Conservation (phyloP, 768 basidiomycete genomes). For the Rhizopogon vesiculosus region DNA sequence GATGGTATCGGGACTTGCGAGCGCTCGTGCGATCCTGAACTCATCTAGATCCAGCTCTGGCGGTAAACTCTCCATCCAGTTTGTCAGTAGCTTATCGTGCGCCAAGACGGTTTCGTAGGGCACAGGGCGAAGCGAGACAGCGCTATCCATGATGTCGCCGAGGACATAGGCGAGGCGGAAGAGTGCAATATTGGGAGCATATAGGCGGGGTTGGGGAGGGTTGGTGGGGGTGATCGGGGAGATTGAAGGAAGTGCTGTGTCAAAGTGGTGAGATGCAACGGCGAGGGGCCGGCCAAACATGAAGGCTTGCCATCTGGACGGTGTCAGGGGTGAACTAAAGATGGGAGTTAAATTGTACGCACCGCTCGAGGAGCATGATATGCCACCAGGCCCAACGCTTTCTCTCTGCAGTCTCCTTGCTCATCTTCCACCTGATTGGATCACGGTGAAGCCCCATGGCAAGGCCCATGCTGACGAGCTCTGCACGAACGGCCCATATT, state of each 20-base stretch:
- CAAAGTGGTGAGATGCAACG: constrained; percentile 79
- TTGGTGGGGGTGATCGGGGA: constrained; percentile 24
- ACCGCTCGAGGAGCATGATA: constrained; percentile 77
- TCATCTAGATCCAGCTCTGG: constrained; percentile 73
- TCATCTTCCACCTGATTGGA: constrained; percentile 75
- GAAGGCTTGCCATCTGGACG: constrained; percentile 77
- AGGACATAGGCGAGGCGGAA: constrained; percentile 75
- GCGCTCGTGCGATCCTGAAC: constrained; percentile 64
- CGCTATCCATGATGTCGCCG: constrained; percentile 83
- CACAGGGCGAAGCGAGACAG: constrained; percentile 76
- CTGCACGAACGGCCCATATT: constrained; percentile 72
- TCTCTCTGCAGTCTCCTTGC: constrained; percentile 64
- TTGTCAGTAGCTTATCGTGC: constrained; percentile 64
- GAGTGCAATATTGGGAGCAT: constrained; percentile 69
- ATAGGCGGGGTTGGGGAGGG: constrained; percentile 60
- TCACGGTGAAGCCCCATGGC: constrained; percentile 87
- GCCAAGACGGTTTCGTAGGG: constrained; percentile 68
- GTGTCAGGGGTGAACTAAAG: constrained; percentile 3
- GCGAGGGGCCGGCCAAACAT: constrained; percentile 77
- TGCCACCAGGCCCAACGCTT: constrained; percentile 93
- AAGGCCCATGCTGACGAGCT: constrained; percentile 67
- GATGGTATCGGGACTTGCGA: constrained; percentile 57
- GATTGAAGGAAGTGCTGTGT: constrained; percentile 71
- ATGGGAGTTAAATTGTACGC: constrained; percentile 14
- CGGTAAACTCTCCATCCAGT: constrained; percentile 79